A percentile compares a stretch with the other conserved stretches of the same genome.
Conservation (phyloP, 2,329 filamentous ascomycete species). For the Ascochyta lentis region DNA sequence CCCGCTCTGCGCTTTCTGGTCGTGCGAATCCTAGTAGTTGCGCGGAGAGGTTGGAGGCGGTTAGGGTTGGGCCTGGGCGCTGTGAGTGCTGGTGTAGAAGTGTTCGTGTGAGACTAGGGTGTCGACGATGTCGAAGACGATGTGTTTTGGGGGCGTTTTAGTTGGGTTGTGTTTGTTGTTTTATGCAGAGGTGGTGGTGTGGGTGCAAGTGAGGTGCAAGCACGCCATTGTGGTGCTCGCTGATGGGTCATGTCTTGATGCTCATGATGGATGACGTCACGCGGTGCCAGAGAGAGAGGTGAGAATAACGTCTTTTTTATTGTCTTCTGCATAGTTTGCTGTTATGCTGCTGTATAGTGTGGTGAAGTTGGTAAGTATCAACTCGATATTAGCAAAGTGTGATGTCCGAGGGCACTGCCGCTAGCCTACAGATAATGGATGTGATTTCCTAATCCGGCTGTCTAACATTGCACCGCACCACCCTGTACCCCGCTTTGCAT, state of each 20-base stretch:
- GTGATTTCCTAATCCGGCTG: constrained; percentile 18
- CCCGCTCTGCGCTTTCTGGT: constrained; percentile 57
- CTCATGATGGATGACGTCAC: constrained; percentile 3
- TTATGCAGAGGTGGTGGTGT: too few species aligned
- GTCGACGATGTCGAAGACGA: constrained; percentile 55
- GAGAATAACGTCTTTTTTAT: background rate
- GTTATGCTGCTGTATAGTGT: background rate
- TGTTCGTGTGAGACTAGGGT: constrained; percentile 58
- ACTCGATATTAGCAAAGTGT: background rate
- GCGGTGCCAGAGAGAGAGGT: background rate
- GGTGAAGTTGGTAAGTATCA: background rate
- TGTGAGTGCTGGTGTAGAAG: constrained; percentile 50
- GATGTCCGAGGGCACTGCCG: background rate
- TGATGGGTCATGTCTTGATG: background rate
- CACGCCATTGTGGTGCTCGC: background rate
- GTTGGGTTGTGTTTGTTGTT: background rate
- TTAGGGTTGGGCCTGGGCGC: constrained; percentile 53
- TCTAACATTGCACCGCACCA: background rate
- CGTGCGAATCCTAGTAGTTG: constrained; percentile 56
- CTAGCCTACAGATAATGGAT: constrained; percentile 13
- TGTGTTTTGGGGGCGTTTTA: constrained; percentile 10
- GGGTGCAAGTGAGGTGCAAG: background rate
- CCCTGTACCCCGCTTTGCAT: too few species aligned
- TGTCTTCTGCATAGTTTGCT: too few species aligned
- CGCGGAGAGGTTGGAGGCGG: constrained; percentile 49